phyloP scores from a whole-genome alignment of 495 filamentous ascomycete genomes.

The Penicillium waksmanii region DNA sequence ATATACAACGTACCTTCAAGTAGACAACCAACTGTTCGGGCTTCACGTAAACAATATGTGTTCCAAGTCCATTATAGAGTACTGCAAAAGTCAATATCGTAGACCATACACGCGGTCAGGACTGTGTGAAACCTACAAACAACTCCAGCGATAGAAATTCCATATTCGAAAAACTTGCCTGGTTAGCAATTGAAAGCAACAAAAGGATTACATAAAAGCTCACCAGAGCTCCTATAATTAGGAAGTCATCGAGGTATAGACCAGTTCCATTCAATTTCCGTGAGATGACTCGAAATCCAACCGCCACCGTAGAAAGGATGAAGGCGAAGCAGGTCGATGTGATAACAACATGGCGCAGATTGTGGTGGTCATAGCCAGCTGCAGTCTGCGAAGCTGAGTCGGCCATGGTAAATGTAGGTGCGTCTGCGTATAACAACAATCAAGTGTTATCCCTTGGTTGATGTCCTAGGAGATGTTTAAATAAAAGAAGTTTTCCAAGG shows the following conservation, averaged over 20 bases:
- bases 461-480: not conserved
- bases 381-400: slow-evolving; percentile 3
- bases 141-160: slow-evolving; percentile 27
- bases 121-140: slow-evolving; percentile 17
- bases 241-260: slow-evolving; percentile 26
- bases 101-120: not conserved
- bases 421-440: not conserved
- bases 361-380: slow-evolving; percentile 24
- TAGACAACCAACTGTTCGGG: slow-evolving; percentile 24
- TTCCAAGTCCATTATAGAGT: slow-evolving; percentile 30
- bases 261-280: slow-evolving; percentile 27
- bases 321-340: slow-evolving; percentile 32
- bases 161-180: slow-evolving; percentile 24
- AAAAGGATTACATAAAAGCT: not conserved
- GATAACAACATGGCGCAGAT: slow-evolving; percentile 32
- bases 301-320: slow-evolving; percentile 28
- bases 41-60: slow-evolving; percentile 23
- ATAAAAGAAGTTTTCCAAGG: not conserved
- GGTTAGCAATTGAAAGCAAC: not conserved
- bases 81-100: slow-evolving; percentile 5
- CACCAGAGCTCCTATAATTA: slow-evolving; percentile 27
- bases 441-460: not conserved
- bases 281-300: slow-evolving; percentile 29
- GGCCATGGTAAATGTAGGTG: not conserved
- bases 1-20: slow-evolving; percentile 20